These are phyloP conservation scores for Pseudogymnoascus sp. DNA, from an alignment of 2,329 filamentous ascomycete species.

Conservation along the genomic window DNA sequence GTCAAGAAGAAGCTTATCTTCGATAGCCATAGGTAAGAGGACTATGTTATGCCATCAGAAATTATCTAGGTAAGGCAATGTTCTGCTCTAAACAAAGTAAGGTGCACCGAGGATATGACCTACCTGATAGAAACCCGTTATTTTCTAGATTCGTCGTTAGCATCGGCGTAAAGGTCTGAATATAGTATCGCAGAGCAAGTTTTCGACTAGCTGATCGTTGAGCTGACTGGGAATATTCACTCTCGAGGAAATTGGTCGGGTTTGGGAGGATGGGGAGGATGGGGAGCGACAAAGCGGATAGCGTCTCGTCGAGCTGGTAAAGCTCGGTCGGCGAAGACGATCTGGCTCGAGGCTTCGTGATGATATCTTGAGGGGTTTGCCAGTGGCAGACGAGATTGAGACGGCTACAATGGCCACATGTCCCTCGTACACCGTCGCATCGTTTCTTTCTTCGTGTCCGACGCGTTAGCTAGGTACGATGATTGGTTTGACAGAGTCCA, in stretches of 20 bases:
- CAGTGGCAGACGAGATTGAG: conserved; percentile 9
- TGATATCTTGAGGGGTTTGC: not conserved
- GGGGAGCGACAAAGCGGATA: not conserved
- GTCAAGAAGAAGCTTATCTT: conserved; percentile 9
- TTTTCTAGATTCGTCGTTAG: conserved; percentile 11
- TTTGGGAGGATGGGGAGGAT: not conserved
- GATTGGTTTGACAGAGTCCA: not conserved
- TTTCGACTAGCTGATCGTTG: not conserved
- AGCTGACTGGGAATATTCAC: not conserved
- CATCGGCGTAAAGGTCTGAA: conserved; percentile 4
- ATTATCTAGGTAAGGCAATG: not conserved
- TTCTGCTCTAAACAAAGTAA: not conserved
- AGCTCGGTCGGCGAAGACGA: not conserved
- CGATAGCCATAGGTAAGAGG: conserved; percentile 14
- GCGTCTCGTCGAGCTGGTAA: not conserved
- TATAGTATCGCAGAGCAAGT: conserved; percentile 11
- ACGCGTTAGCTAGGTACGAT: not conserved
- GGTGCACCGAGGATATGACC: not conserved
- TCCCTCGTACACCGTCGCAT: conserved; percentile 4
- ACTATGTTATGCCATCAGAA: conserved; percentile 8
- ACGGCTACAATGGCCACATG: conserved; percentile 8
- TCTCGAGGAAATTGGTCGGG: not conserved
- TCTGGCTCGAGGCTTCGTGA: not conserved
- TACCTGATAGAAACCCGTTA: conserved; percentile 12
- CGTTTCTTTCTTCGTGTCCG: conserved; percentile 8